phyloP scores from a whole-genome alignment of 352 stramenopile genomes.

The Pythium coloratum region DNA sequence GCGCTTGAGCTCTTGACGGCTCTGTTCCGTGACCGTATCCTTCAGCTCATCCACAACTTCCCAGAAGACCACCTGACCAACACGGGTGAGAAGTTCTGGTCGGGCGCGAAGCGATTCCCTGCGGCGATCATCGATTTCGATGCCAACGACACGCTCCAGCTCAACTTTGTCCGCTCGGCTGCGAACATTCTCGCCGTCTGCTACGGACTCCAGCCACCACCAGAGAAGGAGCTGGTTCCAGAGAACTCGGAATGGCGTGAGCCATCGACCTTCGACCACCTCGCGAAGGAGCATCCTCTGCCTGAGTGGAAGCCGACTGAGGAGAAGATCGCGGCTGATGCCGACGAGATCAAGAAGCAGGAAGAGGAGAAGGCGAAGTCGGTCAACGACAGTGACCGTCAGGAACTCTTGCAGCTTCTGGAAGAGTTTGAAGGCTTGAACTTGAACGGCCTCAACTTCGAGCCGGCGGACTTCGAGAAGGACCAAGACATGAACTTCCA shows the following conservation, averaged over 20 bases:
- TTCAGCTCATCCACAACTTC: constrained; percentile 87
- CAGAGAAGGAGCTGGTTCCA: constrained; percentile 64
- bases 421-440: constrained; percentile 66
- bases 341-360: constrained; percentile 53
- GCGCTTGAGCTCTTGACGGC: constrained; percentile 77
- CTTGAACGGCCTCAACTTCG: constrained; percentile 57
- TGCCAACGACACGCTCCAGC: constrained; percentile 55
- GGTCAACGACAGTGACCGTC: constrained; percentile 59
- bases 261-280: constrained; percentile 57
- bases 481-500: constrained; percentile 95
- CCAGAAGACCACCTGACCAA: constrained; percentile 83
- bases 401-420: constrained; percentile 68
- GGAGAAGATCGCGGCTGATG: constrained; percentile 78
- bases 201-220: constrained; percentile 69
- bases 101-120: constrained; percentile 82
- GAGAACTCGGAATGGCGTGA: constrained; percentile 86
- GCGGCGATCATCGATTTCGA: constrained; percentile 66
- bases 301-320: constrained; percentile 66
- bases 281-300: constrained; percentile 41
- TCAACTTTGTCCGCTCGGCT: constrained; percentile 78
- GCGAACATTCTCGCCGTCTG: constrained; percentile 83
- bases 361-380: constrained; percentile 42
- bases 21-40: constrained; percentile 87
- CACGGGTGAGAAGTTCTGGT: constrained; percentile 84
- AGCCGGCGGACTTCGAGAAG: constrained; percentile 96